Evolutionary conservation across 2,329 filamentous ascomycete genomes (phyloP).

Genomic region (Claviceps purpurea): DNA sequence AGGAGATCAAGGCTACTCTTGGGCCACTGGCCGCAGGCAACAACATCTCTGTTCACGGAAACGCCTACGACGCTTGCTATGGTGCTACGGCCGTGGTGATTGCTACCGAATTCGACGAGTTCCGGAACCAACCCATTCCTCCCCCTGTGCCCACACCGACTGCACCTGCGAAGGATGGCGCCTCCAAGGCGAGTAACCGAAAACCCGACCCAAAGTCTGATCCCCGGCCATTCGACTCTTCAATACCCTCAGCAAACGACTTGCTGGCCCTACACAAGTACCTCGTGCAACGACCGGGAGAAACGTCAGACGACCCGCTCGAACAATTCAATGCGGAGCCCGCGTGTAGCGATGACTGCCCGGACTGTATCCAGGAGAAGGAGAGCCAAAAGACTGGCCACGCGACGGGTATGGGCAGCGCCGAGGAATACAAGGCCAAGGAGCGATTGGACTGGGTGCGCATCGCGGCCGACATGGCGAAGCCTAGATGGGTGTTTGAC

Average conservation of each 20-base stretch:
- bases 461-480: constrained; percentile 35
- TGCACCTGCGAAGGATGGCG: constrained; percentile 10
- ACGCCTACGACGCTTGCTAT: constrained; percentile 35
- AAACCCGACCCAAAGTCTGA: constrained; percentile 29
- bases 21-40: constrained; percentile 25
- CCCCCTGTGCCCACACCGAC: constrained; percentile 14
- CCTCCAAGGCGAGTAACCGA: constrained; percentile 19
- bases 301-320: constrained; percentile 28
- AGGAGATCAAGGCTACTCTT: constrained; percentile 35
- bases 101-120: constrained; percentile 44
- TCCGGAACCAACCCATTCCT: constrained; percentile 28
- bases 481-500: constrained; percentile 43
- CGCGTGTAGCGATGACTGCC: constrained; percentile 30
- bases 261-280: constrained; percentile 34
- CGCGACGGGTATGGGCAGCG: constrained; percentile 28
- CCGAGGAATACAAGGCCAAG: constrained; percentile 32
- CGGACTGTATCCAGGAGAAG: constrained; percentile 33
- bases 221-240: constrained; percentile 30
- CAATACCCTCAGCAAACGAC: constrained; percentile 28
- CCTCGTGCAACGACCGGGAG: constrained; percentile 22
- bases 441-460: constrained; percentile 38
- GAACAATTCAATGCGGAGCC: constrained; percentile 31
- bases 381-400: constrained; percentile 25
- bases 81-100: constrained; percentile 37
- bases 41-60: constrained; percentile 32